Base-by-base conservation (phyloP, 2,329 filamentous ascomycete species). In the Talaromyces sp. region DNA sequence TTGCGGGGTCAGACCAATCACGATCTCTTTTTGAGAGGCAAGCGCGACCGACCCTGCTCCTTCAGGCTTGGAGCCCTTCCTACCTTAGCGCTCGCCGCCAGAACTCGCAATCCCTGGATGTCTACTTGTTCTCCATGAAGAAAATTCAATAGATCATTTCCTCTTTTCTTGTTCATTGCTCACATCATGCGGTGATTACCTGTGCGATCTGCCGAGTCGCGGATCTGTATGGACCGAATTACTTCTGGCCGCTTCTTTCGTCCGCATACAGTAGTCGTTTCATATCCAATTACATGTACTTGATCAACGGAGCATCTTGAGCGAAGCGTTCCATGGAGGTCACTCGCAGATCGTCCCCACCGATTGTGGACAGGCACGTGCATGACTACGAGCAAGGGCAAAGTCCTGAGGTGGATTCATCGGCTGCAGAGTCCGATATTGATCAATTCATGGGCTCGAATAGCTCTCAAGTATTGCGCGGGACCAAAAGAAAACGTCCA, bases 401-500 rank as follows among this genome's bases (percentile, higher is more conserved):
- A 18, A 76, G 72, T 58, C 67, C 69, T 16, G 72, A 70, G 48
- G 73, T 73, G 31, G 74, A 71, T 56, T 75, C 72, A 62, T 76
- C 74, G 18, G 72, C 67, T n/a, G 63, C 61, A 18, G 74, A 76
- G 33, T 75, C 72, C n/a, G 73, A 75, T 55, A 73, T 69, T 35
- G 73, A 75, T 35, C 67, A 65, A 7, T 52, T 65, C 39, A 65
- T 44, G 8, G 62, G 64, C 46, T 63, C 67, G 44, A 74, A 74
- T 70, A 72, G 69, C 48, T 69, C 71, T 16, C 65, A 64, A 58
- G 64, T 62, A 33, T 64, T 68, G 56, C 71, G 70, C 55, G 68
- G 68, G 4, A 60, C 75, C 65, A 76, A 76, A 64, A 72, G 74
- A 57, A 76, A 76, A 61, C 74, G 74, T 11, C 73, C 74, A 37